Conservation (phyloP, 306 rosid genomes). For the Ormosia semicastrata region DNA sequence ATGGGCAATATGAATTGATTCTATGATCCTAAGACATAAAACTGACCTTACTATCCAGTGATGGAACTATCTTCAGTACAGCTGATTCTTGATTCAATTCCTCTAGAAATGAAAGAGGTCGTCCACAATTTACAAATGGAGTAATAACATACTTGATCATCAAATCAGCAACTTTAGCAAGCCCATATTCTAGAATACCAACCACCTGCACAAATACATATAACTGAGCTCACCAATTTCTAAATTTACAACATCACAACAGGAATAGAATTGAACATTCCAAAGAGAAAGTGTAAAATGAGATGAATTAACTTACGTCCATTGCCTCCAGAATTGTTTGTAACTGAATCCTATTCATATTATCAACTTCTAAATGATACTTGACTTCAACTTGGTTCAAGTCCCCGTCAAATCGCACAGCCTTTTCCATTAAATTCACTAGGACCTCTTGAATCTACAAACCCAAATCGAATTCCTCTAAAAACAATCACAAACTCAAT, state of each 20-base stretch:
- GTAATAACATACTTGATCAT: slow-evolving; percentile 64
- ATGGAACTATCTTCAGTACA: slow-evolving; percentile 57
- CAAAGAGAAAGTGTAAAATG: not conserved
- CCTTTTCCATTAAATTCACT: slow-evolving; percentile 67
- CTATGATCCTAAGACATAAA: not conserved
- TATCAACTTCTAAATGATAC: slow-evolving; percentile 42
- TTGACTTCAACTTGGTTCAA: slow-evolving; percentile 56
- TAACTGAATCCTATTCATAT: slow-evolving; percentile 49
- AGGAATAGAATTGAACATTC: not conserved
- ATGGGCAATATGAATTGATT: not conserved
- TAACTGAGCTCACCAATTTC: not conserved
- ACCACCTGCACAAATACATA: slow-evolving; percentile 45
- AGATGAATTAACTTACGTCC: slow-evolving; percentile 59
- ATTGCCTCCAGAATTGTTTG: slow-evolving; percentile 76
- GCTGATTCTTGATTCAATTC: slow-evolving; percentile 54
- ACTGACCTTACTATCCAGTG: slow-evolving; percentile 54
- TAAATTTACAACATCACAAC: not conserved
- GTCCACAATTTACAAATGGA: slow-evolving; percentile 54
- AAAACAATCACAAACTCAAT: slow-evolving; percentile 70
- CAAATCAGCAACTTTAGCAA: slow-evolving; percentile 87
- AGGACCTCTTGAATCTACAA: slow-evolving; percentile 95
- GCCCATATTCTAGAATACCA: slow-evolving; percentile 86
- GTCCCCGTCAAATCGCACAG: slow-evolving; percentile 69
- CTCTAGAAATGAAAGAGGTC: slow-evolving; percentile 54
- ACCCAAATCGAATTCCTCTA: slow-evolving; percentile 90